phyloP scores from a whole-genome alignment of 805 yeast genomes.

The Candida chauliodis region DNA sequence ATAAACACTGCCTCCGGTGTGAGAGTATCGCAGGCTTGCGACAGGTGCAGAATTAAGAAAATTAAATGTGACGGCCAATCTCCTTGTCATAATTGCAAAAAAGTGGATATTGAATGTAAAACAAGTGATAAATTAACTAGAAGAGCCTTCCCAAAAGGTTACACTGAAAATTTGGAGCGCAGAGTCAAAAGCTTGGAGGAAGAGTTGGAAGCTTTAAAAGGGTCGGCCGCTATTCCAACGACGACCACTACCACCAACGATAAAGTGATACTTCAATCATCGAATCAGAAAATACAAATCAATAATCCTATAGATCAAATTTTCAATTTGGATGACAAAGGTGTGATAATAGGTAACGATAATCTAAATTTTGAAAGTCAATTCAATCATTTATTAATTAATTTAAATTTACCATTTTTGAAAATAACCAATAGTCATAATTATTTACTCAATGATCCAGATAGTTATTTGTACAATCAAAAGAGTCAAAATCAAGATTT shows the following conservation, averaged over 20 bases:
- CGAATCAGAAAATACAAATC: constrained; percentile 18
- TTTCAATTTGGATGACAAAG: constrained; percentile 40
- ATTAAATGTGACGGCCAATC: constrained; percentile 71
- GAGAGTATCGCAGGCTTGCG: constrained; percentile 79
- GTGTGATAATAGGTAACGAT: constrained; percentile 43
- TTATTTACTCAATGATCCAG: constrained; percentile 37
- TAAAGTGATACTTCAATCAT: constrained; percentile 12
- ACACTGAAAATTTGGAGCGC: constrained; percentile 69
- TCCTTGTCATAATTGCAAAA: constrained; percentile 68
- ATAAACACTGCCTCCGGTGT: constrained; percentile 36
- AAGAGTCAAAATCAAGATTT: constrained; percentile 34
- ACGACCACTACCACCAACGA: constrained; percentile 10
- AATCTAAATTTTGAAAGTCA: constrained; percentile 44
- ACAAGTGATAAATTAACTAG: constrained; percentile 72
- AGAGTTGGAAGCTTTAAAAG: constrained; percentile 38
- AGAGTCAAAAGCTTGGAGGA: constrained; percentile 60
- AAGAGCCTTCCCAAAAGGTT: constrained; percentile 77
- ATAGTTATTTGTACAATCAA: constrained; percentile 39
- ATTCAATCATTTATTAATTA: constrained; percentile 41
- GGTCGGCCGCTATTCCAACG: constrained; percentile 2
- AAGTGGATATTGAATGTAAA: constrained; percentile 63
- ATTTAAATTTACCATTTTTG: constrained; percentile 40
- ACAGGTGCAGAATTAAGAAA: constrained; percentile 72
- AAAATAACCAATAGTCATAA: constrained; percentile 44
- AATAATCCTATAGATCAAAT: constrained; percentile 45